Conservation (phyloP, 2,329 filamentous ascomycete genomes). For the Allantophomopsis cytisporea region DNA sequence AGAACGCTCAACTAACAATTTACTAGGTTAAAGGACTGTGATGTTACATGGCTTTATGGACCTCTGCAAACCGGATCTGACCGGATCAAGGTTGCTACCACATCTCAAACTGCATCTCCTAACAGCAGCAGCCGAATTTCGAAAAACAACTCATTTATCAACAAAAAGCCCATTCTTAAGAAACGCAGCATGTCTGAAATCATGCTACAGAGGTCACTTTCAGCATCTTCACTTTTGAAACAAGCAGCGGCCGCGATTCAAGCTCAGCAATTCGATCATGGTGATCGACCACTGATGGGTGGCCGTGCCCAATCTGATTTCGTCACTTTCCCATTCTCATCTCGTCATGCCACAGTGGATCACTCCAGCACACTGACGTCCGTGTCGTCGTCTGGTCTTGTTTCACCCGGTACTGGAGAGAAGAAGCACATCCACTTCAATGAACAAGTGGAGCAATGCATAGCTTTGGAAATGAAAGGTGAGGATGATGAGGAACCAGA, state of each 20-base stretch:
- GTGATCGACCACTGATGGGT: constrained; percentile 31
- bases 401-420: constrained; percentile 46
- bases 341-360: constrained; percentile 44
- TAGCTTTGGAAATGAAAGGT: constrained; percentile 81
- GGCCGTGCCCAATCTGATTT: constrained; percentile 57
- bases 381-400: constrained; percentile 57
- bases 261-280: constrained; percentile 33
- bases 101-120: constrained; percentile 21
- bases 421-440: constrained; percentile 95
- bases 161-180: constrained; percentile 71
- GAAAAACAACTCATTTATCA: constrained; percentile 43
- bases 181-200: constrained; percentile 94
- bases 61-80: constrained; percentile 65
- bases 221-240: constrained; percentile 77
- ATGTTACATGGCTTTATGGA: constrained; percentile 95
- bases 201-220: constrained; percentile 82
- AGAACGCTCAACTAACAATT: constrained; percentile 15
- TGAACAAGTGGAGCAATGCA: constrained; percentile 89
- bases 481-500: constrained; percentile 47
- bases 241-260: constrained; percentile 30
- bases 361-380: constrained; percentile 46
- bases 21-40: constrained; percentile 82
- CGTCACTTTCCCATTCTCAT: constrained; percentile 49
- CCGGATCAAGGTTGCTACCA: constrained; percentile 13
- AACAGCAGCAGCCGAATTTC: constrained; percentile 39